These are phyloP conservation scores for Picochlorum sp. DNA, from an alignment of 139 green algal species.

Conservation along the genomic window DNA sequence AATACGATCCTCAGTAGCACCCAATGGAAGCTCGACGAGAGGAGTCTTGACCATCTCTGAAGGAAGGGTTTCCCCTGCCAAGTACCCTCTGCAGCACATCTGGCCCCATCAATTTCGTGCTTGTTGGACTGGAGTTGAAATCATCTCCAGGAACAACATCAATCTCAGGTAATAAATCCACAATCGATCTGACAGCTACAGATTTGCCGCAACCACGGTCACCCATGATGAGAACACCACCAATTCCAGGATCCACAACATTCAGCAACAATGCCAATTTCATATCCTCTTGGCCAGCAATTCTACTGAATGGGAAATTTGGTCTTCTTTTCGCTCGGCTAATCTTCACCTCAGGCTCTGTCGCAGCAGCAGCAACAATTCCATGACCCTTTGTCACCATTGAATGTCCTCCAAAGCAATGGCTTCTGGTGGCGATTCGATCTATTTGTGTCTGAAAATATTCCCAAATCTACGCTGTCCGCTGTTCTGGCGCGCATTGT, in stretches of 20 bases:
- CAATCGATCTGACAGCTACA: constrained; percentile 59
- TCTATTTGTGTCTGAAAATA: too few species aligned
- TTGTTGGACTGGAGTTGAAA: constrained; percentile 82
- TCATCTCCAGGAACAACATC: constrained; percentile 73
- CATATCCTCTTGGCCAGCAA: constrained; percentile 88
- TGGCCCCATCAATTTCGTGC: constrained; percentile 75
- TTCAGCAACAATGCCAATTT: constrained; percentile 86
- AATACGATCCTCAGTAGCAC: constrained; percentile 87
- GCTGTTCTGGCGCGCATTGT: too few species aligned
- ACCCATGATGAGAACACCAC: constrained; percentile 90
- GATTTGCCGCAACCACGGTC: constrained; percentile 85
- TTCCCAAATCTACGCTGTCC: too few species aligned
- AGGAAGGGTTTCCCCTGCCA: constrained; percentile 49
- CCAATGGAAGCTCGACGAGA: constrained; percentile 80
- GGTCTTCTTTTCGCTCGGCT: constrained; percentile 18
- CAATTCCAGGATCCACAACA: constrained; percentile 79
- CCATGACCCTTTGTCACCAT: background rate
- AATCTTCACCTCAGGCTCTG: background rate
- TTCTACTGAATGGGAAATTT: constrained; percentile 71
- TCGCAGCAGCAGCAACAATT: background rate
- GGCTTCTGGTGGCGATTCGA: too few species aligned
- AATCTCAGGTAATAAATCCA: constrained; percentile 81
- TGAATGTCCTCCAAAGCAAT: too few species aligned
- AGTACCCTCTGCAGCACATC: constrained; percentile 31
- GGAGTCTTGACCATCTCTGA: constrained; percentile 55